Percentiles rank a stretch among this genome's conserved stretches.
Conservation (phyloP, 2,329 filamentous ascomycete genomes). For the Cordyceps javanica region DNA sequence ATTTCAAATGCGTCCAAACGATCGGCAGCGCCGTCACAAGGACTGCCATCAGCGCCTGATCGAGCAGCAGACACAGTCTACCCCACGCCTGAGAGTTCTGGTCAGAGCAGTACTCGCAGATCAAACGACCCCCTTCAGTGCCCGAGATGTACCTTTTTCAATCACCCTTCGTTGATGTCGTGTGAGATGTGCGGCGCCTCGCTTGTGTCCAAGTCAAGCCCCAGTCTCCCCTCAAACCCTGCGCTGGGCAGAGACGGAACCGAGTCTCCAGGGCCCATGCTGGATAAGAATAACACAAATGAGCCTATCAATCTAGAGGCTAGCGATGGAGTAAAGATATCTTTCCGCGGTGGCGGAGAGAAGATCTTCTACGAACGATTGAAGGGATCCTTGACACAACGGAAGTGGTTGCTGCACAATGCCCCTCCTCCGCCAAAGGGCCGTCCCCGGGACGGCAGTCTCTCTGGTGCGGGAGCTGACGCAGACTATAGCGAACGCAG, state of each 20-base stretch:
- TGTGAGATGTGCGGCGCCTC: conserved; percentile 91
- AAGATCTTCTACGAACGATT: conserved; percentile 86
- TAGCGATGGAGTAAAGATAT: conserved; percentile 78
- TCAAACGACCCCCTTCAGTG: conserved; percentile 52
- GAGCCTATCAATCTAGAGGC: conserved; percentile 43
- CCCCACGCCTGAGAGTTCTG: not conserved
- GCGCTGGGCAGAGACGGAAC: conserved; percentile 39
- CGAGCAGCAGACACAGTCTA: not conserved
- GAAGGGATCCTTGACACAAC: conserved; percentile 80
- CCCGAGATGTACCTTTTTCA: conserved; percentile 86
- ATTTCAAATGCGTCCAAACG: conserved; percentile 67
- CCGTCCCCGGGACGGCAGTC: conserved; percentile 32
- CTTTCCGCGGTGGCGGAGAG: conserved; percentile 82
- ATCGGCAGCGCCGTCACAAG: conserved; percentile 2
- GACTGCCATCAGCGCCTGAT: conserved; percentile 15
- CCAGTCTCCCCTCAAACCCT: conserved; percentile 29
- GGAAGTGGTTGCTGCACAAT: conserved; percentile 90
- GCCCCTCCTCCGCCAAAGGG: conserved; percentile 79
- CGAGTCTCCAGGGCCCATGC: conserved; percentile 73
- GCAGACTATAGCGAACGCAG: conserved; percentile 21
- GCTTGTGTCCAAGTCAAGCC: conserved; percentile 50
- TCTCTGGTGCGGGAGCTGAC: conserved; percentile 20
- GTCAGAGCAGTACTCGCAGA: not conserved
- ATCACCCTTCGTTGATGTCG: conserved; percentile 76
- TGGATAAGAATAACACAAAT: conserved; percentile 31